These are phyloP conservation scores for Yamadazyma mexicana DNA, from an alignment of 1,139 yeast species.

Conservation along the genomic window DNA sequence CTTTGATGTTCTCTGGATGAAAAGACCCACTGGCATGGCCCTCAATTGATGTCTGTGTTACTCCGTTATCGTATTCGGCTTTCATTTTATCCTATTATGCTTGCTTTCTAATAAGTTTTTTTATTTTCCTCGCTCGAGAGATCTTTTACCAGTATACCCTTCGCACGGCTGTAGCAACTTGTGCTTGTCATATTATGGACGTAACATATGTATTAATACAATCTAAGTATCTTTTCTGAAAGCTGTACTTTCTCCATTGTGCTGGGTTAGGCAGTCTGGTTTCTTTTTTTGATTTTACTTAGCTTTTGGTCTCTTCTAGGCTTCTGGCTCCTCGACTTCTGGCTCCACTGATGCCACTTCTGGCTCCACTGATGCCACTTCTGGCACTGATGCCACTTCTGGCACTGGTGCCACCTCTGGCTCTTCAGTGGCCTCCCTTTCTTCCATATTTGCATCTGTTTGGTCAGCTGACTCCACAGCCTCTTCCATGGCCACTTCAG, in stretches of 20 bases:
- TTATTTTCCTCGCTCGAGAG: not conserved
- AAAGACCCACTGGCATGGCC: constrained; percentile 8
- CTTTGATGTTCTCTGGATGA: constrained; percentile 8
- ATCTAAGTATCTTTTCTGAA: not conserved
- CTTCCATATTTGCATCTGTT: constrained; percentile 1
- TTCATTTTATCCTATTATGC: constrained; percentile 5
- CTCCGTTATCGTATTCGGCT: constrained; percentile 10
- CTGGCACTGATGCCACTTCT: constrained; percentile 9
- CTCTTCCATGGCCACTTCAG: not conserved
- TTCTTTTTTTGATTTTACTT: no score
- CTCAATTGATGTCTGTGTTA: constrained; percentile 7
- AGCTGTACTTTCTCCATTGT: no score
- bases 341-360: constrained; percentile 6
- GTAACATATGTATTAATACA: not conserved
- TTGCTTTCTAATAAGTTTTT: no score
- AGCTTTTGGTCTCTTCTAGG: no score
- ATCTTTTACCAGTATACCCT: no score
- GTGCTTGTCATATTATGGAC: no score
- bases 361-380: constrained; percentile 3
- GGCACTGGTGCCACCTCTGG: constrained; percentile 6
- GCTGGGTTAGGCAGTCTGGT: no score
- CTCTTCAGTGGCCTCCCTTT: constrained; percentile 1
- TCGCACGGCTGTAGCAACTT: no score
- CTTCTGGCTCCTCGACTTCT: no score
- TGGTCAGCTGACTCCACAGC: not conserved